These are phyloP conservation scores for Lactifluus rugatus DNA, from an alignment of 768 basidiomycete species.

Conservation along the genomic window DNA sequence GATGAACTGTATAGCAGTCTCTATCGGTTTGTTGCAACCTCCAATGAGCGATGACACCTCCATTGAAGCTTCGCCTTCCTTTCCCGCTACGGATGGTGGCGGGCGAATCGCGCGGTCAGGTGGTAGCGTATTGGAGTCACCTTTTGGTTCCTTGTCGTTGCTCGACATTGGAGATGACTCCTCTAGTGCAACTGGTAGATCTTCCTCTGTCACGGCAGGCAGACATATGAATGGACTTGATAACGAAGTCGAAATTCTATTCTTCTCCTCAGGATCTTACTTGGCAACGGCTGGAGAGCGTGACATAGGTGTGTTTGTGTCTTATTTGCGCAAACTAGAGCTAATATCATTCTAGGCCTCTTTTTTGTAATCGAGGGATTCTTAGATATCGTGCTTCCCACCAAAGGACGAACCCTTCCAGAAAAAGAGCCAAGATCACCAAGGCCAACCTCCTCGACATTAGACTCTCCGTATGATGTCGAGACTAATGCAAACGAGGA, in stretches of 20 bases:
- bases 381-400: conserved; percentile 79
- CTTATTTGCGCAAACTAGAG: neutral
- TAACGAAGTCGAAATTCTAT: conserved; percentile 94
- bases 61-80: conserved; percentile 53
- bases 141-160: conserved; percentile 66
- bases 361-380: conserved; percentile 97
- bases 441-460: conserved; percentile 9
- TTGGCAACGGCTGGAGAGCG: conserved; percentile 85
- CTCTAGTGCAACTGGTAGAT: conserved; percentile 54
- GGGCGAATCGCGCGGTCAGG: conserved; percentile 24
- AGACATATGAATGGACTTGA: conserved; percentile 76
- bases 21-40: conserved; percentile 88
- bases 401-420: conserved; percentile 24
- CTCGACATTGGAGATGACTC: conserved; percentile 61
- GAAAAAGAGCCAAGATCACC: conserved; percentile 3
- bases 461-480: conserved; percentile 12
- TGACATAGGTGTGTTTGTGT: conserved; percentile 54
- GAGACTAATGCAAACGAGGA: conserved; percentile 13
- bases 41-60: conserved; percentile 63
- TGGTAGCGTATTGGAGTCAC: conserved; percentile 42
- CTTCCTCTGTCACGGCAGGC: conserved; percentile 37
- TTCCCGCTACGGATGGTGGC: conserved; percentile 37
- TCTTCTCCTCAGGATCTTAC: conserved; percentile 77
- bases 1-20: conserved; percentile 96
- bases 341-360: conserved; percentile 38